phyloP scores from a whole-genome alignment of 192 early-diverging fungal species.

The Coemansia sp. region DNA sequence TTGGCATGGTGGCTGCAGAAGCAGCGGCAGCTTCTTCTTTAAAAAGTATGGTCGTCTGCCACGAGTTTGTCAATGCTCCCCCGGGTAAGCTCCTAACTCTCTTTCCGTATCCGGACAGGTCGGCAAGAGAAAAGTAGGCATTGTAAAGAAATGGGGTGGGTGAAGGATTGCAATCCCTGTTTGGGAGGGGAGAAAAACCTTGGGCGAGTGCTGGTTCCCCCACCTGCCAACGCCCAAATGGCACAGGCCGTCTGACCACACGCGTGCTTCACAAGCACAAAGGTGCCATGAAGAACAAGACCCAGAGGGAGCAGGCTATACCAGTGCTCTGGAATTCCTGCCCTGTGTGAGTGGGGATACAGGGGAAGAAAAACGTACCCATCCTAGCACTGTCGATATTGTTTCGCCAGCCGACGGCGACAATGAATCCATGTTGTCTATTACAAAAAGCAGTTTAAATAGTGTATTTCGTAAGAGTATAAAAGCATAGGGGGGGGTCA shows the following conservation, averaged over 20 bases:
- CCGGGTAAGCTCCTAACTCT: not conserved
- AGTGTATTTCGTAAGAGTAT: not conserved
- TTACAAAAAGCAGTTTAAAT: not conserved
- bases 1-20: not conserved
- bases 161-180: not conserved
- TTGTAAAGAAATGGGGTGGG: not conserved
- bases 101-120: not conserved
- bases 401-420: constrained; percentile 16
- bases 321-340: not conserved
- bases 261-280: not conserved
- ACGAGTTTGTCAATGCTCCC: not conserved
- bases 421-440: not conserved
- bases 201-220: not conserved
- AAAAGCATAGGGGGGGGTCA: not conserved
- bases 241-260: not conserved
- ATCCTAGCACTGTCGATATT: constrained; percentile 33
- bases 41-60: not conserved
- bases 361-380: constrained; percentile 19
- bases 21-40: not conserved
- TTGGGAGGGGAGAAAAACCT: not conserved
- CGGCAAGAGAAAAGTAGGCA: not conserved
- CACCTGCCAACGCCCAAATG: not conserved
- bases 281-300: not conserved
- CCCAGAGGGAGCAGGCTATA: not conserved
- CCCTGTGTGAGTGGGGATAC: not conserved